Percentiles rank a stretch among this genome's conserved stretches.
Evolutionary conservation across 345 rosid genomes (phyloP).

Genomic region (Mercurialis annua): DNA sequence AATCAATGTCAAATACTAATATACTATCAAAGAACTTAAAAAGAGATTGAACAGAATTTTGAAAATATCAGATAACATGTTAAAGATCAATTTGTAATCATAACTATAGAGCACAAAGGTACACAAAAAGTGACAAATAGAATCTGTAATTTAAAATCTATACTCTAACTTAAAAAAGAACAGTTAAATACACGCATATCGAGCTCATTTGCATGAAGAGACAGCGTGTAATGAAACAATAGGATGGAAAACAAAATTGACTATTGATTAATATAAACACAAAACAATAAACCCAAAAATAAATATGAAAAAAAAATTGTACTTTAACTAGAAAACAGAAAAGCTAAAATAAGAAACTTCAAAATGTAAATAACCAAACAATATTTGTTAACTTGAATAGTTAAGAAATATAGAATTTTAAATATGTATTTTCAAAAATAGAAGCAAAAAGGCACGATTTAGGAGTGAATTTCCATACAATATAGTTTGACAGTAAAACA

Average conservation of each 20-base stretch:
- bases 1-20: background rate
- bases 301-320: background rate
- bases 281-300: conserved; percentile 12
- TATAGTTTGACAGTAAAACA: too few relatives aligned
- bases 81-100: background rate
- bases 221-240: conserved; percentile 20
- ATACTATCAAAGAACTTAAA: background rate
- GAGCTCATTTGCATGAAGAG: conserved; percentile 39
- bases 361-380: background rate
- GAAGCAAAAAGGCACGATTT: too few relatives aligned
- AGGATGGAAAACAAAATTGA: background rate
- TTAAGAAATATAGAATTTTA: background rate
- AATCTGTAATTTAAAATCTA: background rate
- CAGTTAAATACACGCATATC: conserved; percentile 17
- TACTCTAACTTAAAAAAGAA: background rate
- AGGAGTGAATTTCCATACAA: too few relatives aligned
- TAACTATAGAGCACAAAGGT: conserved; percentile 3
- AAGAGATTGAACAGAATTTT: background rate
- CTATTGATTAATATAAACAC: background rate
- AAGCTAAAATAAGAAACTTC: too few relatives aligned
- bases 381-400: background rate
- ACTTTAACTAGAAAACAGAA: background rate
- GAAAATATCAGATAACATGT: background rate
- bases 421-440: too few relatives aligned
- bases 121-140: conserved; percentile 1